Conservation (phyloP, 495 filamentous ascomycete species). For the Amphirosellinia nigrospora region DNA sequence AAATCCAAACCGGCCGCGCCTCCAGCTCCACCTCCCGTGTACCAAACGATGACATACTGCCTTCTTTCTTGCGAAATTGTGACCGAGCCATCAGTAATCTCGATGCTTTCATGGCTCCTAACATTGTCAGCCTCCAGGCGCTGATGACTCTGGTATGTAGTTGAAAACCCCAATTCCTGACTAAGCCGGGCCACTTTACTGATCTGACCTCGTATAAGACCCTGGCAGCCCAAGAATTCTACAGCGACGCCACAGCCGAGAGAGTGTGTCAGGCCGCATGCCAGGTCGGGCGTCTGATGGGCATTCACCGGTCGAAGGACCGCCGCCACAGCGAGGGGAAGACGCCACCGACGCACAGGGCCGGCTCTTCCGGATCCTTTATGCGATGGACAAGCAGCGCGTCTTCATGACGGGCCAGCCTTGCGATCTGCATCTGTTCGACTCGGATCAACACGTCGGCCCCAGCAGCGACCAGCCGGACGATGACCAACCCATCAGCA, state of each 20-base stretch:
- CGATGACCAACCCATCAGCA: constrained; percentile 13
- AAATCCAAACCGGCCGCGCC: constrained; percentile 23
- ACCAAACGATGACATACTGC: constrained; percentile 26
- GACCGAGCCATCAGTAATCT: constrained; percentile 29
- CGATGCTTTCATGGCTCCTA: constrained; percentile 18
- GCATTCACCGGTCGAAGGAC: constrained; percentile 21
- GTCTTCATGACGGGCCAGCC: constrained; percentile 30
- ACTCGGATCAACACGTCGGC: constrained; percentile 25
- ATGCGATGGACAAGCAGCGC: constrained; percentile 30
- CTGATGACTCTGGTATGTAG: constrained; percentile 28
- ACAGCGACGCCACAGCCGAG: constrained; percentile 24
- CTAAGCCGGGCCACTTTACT: neutral
- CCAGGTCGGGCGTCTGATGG: constrained; percentile 28
- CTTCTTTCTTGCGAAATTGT: constrained; percentile 32
- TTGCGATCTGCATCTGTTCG: constrained; percentile 29
- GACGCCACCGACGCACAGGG: neutral
- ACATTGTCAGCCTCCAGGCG: constrained; percentile 25
- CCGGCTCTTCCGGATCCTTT: constrained; percentile 29
- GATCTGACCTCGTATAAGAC: constrained; percentile 5
- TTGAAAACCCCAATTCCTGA: neutral
- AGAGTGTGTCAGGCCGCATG: constrained; percentile 29
- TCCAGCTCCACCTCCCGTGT: constrained; percentile 13
- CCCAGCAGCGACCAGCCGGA: neutral
- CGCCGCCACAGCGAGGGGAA: neutral
- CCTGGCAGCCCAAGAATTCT: constrained; percentile 25